phyloP scores from a whole-genome alignment of 805 yeast genomes.

The Candida tallmaniae region DNA sequence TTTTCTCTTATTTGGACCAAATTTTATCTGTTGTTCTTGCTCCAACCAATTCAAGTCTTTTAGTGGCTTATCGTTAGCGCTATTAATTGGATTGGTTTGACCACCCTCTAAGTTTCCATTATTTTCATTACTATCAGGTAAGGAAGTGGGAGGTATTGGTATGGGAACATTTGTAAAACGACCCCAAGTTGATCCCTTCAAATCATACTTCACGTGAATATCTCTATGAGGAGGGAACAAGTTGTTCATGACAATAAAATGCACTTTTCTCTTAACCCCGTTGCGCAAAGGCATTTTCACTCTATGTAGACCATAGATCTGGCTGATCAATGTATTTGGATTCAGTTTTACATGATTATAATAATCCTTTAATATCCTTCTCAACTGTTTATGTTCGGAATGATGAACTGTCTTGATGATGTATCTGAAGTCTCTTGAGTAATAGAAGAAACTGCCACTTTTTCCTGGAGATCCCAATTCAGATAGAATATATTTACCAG shows the following conservation, averaged over 20 bases:
- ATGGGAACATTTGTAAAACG: conserved; percentile 55
- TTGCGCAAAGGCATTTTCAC: conserved; percentile 77
- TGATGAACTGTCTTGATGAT: conserved; percentile 96
- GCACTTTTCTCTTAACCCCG: conserved; percentile 64
- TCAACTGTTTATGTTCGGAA: conserved; percentile 80
- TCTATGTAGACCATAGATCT: conserved; percentile 92
- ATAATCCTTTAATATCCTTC: conserved; percentile 70
- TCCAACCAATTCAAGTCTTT: conserved; percentile 91
- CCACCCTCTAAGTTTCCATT: conserved; percentile 20
- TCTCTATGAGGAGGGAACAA: conserved; percentile 91
- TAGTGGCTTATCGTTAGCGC: conserved; percentile 44
- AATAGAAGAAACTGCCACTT: conserved; percentile 94
- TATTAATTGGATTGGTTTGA: conserved; percentile 11
- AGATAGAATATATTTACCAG: conserved; percentile 87
- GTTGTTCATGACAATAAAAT: conserved; percentile 95
- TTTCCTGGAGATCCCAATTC: conserved; percentile 96
- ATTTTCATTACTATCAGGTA: background rate
- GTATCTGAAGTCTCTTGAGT: conserved; percentile 87
- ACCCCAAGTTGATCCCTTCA: conserved; percentile 91
- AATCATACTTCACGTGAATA: conserved; percentile 79
- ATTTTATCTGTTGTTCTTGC: conserved; percentile 53
- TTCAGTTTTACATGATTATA: conserved; percentile 74
- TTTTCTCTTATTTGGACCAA: conserved; percentile 68
- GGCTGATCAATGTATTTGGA: conserved; percentile 89
- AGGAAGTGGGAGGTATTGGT: too few species aligned